Evolutionary conservation across 2,329 filamentous ascomycete genomes (phyloP), one percentile per base, ranked within the genome.

Genomic region (Talaromyces sp.): DNA sequence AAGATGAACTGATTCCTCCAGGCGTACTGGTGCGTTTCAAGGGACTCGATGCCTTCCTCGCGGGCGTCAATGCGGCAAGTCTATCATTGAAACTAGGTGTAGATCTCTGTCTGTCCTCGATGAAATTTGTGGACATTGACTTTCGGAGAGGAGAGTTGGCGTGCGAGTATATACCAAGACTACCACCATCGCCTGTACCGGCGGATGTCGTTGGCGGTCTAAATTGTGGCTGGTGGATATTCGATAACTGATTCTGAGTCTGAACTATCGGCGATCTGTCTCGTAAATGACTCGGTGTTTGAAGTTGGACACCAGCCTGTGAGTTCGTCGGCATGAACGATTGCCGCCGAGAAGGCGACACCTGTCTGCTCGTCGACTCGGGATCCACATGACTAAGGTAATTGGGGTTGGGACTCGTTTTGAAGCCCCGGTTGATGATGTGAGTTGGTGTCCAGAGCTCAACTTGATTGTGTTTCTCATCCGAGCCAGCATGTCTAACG

Each of bases 81-180:
- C 70, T 69, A 58, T 78, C 74, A 39, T 71, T 73, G 64, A 75
- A 72, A 23, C 72, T 71, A 54, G 74, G 71, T 50, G 76, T 68
- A 81, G 79, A 62, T 71, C 66, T 62, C 72, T 72, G 18, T 71
- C 58, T 71, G 18, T 79, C 62, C 44, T 50, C 33, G 21, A 31
- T 74, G 57, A 80, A 73, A 58, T 81, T 90, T 75, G 76, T 85
- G 76, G 79, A 91, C 69, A 81, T 86, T 1, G 90, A 83, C 73
- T 96, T 96, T 69, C 92, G 89, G 12, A 98, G 76, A 0, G 93
- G 93, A 11, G 91, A 96, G 44, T 88, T 89, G 5, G 87, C 87
- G 73, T 96, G 91, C 5, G 84, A 88, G 74, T 88, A 92, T 0
- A 96, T 83, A 14, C 93, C 92, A 57, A 96, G 80, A 71, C 84